Conservation (phyloP, 139 green algal species). For the Dunaliella sp. region DNA sequence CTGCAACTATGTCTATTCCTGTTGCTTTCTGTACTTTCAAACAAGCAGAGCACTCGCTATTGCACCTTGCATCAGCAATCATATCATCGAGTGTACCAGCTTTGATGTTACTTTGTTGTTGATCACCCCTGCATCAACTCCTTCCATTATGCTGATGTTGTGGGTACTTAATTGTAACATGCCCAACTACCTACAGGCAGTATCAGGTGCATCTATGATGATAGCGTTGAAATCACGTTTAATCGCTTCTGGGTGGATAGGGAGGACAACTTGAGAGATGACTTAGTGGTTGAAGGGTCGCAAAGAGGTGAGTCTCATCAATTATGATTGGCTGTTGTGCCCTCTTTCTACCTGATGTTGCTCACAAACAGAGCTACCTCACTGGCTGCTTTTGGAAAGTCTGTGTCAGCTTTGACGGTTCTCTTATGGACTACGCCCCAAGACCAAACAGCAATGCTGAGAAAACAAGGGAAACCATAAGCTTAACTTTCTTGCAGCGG, state of each 20-base stretch:
- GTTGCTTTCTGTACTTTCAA: background rate
- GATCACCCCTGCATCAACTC: too few species aligned
- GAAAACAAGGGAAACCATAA: too few species aligned
- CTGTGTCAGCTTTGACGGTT: too few species aligned
- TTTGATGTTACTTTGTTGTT: too few species aligned
- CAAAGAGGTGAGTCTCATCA: background rate
- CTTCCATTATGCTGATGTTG: too few species aligned
- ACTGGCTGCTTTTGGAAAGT: too few species aligned
- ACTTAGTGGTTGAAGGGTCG: background rate
- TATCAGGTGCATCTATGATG: background rate
- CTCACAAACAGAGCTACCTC: too few species aligned
- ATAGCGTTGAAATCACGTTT: background rate
- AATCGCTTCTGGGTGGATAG: background rate
- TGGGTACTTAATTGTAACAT: background rate
- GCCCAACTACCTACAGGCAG: background rate
- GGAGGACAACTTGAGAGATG: background rate
- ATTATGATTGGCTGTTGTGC: too few species aligned
- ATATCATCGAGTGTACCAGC: background rate
- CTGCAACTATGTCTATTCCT: background rate
- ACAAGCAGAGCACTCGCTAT: background rate
- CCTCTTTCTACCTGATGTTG: too few species aligned
- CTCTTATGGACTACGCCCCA: too few species aligned
- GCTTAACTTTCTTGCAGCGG: too few species aligned
- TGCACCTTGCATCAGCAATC: background rate
- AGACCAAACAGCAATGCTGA: too few species aligned